Evolutionary conservation across 345 rosid genomes (phyloP).

Genomic region (Passiflora organensis): DNA sequence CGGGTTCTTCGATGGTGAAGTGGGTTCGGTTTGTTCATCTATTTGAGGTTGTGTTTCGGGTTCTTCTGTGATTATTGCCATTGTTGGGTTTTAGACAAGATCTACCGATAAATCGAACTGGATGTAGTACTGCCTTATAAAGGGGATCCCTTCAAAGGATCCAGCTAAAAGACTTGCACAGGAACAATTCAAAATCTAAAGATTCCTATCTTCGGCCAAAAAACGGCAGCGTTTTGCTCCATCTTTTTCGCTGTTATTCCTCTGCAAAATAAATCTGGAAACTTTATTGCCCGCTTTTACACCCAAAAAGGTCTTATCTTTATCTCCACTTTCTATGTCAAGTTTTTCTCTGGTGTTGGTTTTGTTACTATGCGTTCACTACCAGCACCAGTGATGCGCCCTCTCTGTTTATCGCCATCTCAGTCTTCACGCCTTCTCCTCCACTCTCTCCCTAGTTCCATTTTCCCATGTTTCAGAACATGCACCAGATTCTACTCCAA

Average conservation of each 20-base stretch:
- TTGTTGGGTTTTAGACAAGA: constrained; percentile 13
- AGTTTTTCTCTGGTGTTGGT: background rate
- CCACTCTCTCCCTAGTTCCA: constrained; percentile 25
- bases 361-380: constrained; percentile 29
- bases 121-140: background rate
- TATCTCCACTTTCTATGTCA: background rate
- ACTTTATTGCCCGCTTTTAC: background rate
- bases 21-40: constrained; percentile 12
- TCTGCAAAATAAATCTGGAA: background rate
- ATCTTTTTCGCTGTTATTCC: background rate
- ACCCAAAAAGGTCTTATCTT: constrained; percentile 1
- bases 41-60: constrained; percentile 31
- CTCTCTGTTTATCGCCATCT: constrained; percentile 28
- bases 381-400: constrained; percentile 42
- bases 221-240: background rate
- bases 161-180: too few species aligned
- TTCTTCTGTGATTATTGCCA: constrained; percentile 78
- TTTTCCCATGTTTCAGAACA: constrained; percentile 29
- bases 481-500: constrained; percentile 12
- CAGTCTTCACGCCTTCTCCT: constrained; percentile 35
- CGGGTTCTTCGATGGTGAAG: constrained; percentile 20
- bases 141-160: too few species aligned
- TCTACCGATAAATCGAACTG: background rate
- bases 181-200: too few species aligned
- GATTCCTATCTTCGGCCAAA: too few species aligned